A percentile compares a stretch with the other conserved stretches of the same genome.
Conservation (phyloP, 2,329 filamentous ascomycete species). For the Fusarium lyarnte region DNA sequence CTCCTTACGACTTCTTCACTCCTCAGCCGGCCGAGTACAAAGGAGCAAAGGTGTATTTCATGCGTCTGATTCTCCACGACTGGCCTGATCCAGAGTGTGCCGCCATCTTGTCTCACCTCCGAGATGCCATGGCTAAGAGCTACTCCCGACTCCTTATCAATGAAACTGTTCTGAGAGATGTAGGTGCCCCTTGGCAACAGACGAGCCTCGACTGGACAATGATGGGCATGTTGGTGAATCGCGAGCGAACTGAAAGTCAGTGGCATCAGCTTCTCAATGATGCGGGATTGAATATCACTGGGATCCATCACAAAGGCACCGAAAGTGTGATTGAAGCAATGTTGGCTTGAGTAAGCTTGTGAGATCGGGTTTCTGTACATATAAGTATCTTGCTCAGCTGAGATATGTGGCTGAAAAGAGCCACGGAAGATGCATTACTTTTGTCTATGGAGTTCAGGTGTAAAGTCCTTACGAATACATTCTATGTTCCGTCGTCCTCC, state of each 20-base stretch:
- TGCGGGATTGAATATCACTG: conserved; percentile 17
- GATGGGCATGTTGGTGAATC: conserved; percentile 39
- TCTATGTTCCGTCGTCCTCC: conserved; percentile 29
- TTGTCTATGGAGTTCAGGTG: background rate
- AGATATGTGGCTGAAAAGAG: background rate
- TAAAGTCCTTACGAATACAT: background rate
- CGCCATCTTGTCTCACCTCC: conserved; percentile 42
- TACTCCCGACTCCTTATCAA: conserved; percentile 37
- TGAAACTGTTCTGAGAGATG: conserved; percentile 23
- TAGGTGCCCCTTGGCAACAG: conserved; percentile 32
- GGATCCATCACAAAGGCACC: conserved; percentile 9
- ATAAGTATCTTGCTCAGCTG: background rate
- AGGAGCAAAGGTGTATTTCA: conserved; percentile 53
- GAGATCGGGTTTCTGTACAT: too few species aligned
- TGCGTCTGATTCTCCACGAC: conserved; percentile 59
- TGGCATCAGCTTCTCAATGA: conserved; percentile 24
- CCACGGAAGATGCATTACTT: background rate
- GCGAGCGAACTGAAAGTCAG: conserved; percentile 32
- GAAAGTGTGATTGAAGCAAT: conserved; percentile 29
- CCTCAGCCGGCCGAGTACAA: conserved; percentile 32
- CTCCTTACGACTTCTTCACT: conserved; percentile 41
- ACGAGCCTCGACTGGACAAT: conserved; percentile 42
- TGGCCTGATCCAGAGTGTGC: conserved; percentile 53
- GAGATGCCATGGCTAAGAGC: conserved; percentile 25
- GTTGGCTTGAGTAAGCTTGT: background rate